Percentiles rank a stretch among this genome's conserved stretches.
Conservation (phyloP, 345 rosid genomes). For the Excoecaria agallocha region DNA sequence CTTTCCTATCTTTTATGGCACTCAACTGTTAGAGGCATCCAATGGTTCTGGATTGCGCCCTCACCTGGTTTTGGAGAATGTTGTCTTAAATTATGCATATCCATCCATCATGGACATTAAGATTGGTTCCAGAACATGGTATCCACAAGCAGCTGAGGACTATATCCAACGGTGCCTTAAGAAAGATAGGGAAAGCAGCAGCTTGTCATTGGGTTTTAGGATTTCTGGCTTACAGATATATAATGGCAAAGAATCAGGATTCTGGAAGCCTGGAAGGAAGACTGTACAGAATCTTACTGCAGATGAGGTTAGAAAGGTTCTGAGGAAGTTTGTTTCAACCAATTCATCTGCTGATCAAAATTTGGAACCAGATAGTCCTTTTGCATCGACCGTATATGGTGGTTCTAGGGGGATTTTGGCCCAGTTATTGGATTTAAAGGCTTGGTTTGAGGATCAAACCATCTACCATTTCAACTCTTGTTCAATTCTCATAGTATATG, state of each 20-base stretch:
- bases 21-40: slow-evolving; percentile 68
- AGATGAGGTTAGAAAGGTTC: slow-evolving; percentile 52
- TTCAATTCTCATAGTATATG: slow-evolving; percentile 73
- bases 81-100: slow-evolving; percentile 30
- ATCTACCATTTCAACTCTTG: slow-evolving; percentile 78
- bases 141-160: slow-evolving; percentile 69
- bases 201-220: slow-evolving; percentile 63
- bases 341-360: slow-evolving; percentile 33
- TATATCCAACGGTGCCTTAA: slow-evolving; percentile 57
- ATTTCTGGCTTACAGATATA: slow-evolving; percentile 69
- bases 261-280: slow-evolving; percentile 71
- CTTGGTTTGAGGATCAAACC: slow-evolving; percentile 93
- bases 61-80: slow-evolving; percentile 73
- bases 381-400: slow-evolving; percentile 53
- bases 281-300: slow-evolving; percentile 36
- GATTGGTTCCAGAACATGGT: slow-evolving; percentile 97
- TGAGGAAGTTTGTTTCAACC: slow-evolving; percentile 81
- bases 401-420: slow-evolving; percentile 65
- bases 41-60: slow-evolving; percentile 62
- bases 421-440: slow-evolving; percentile 72
- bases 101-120: slow-evolving; percentile 84
- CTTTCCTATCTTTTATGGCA: slow-evolving; percentile 75
- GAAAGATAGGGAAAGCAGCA: slow-evolving; percentile 62
- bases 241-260: slow-evolving; percentile 36
- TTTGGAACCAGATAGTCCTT: slow-evolving; percentile 54